These are phyloP conservation scores for Schrenkiella parvula DNA, from an alignment of 345 rosid species.

Conservation along the genomic window DNA sequence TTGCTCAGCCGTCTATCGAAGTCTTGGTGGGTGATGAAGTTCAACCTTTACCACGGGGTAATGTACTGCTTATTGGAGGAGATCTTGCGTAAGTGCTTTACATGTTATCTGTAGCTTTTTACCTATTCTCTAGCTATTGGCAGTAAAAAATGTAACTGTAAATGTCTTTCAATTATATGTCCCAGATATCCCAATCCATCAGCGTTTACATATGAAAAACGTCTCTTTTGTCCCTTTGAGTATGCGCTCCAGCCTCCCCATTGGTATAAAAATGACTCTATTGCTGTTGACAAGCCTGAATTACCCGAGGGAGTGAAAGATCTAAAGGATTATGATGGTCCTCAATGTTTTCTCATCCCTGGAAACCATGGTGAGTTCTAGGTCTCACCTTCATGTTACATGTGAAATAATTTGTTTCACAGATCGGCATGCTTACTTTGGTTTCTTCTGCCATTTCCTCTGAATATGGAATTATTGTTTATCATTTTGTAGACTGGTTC, in stretches of 20 bases:
- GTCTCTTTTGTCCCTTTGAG: conserved; percentile 91
- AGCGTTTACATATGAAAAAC: conserved; percentile 77
- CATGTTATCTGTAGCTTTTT: conserved; percentile 15
- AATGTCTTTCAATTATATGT: conserved; percentile 12
- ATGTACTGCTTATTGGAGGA: conserved; percentile 88
- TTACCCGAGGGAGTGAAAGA: conserved; percentile 63
- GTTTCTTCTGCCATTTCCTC: conserved; percentile 12
- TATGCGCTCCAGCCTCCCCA: conserved; percentile 94
- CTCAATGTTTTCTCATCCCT: conserved; percentile 90
- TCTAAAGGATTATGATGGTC: conserved; percentile 84
- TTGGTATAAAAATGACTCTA: conserved; percentile 66
- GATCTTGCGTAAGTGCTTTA: conserved; percentile 93
- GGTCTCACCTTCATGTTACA: conserved; percentile 14
- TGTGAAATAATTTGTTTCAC: conserved; percentile 13
- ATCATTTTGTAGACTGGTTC: conserved; percentile 66
- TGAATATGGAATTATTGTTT: not conserved
- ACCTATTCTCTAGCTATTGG: conserved; percentile 1
- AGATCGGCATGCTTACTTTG: not conserved
- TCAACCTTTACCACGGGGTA: conserved; percentile 60
- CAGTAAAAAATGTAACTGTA: not conserved
- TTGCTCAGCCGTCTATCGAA: conserved; percentile 73
- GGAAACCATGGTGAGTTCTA: conserved; percentile 91
- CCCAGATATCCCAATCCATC: conserved; percentile 97
- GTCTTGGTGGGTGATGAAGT: conserved; percentile 41
- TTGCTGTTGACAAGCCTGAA: conserved; percentile 88